Percentiles rank a stretch among this genome's conserved stretches.
Evolutionary conservation across 1,139 yeast species (phyloP).

Genomic region (Wickerhamomyces sp.): DNA sequence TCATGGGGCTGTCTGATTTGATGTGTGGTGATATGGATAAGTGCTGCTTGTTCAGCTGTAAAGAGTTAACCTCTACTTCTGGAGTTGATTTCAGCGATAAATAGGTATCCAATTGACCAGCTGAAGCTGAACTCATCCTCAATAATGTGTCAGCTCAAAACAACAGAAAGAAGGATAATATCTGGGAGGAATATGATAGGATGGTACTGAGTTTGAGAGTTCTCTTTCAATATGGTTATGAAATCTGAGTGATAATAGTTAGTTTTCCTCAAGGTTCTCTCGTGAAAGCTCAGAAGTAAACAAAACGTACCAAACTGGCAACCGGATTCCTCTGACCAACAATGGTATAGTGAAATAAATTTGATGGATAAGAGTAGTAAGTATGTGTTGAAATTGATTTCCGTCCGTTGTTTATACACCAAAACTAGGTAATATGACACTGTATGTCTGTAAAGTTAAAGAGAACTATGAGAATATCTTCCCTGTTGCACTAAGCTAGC

Average conservation of each 20-base stretch:
- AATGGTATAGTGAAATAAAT: background rate
- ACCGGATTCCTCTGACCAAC: background rate
- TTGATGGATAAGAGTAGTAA: background rate
- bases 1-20: conserved; percentile 7
- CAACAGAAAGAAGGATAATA: background rate
- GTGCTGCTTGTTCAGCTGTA: conserved; percentile 6
- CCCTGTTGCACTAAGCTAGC: background rate
- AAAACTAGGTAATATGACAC: background rate
- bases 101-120: conserved; percentile 12
- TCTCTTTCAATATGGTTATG: too few species aligned
- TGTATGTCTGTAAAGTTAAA: background rate
- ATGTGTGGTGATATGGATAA: background rate
- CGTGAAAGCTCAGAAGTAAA: background rate
- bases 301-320: background rate
- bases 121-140: conserved; percentile 12
- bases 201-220: too few species aligned
- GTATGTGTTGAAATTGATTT: background rate
- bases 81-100: conserved; percentile 6
- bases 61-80: conserved; percentile 6
- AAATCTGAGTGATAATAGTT: background rate
- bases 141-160: background rate
- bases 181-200: too few species aligned
- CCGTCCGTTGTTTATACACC: background rate
- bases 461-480: background rate
- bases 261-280: background rate